phyloP scores from a whole-genome alignment of 768 basidiomycete species.

The Chlorophyllum brunneum region DNA sequence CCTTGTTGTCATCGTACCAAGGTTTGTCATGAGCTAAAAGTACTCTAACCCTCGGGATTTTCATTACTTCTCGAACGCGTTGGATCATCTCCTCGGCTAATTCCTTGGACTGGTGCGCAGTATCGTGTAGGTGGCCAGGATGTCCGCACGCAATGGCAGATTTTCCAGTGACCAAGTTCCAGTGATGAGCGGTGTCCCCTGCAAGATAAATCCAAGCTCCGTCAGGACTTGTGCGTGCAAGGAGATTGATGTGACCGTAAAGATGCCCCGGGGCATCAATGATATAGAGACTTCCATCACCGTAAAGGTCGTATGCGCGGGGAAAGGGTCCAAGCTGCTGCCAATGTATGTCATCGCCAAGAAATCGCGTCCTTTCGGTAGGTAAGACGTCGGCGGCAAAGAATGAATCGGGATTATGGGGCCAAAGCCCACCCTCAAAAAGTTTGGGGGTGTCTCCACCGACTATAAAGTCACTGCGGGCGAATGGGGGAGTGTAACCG shows the following conservation, averaged over 20 bases:
- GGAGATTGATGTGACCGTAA: slow-evolving; percentile 49
- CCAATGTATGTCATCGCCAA: slow-evolving; percentile 22
- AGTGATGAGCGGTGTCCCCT: slow-evolving; percentile 56
- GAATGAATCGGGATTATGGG: slow-evolving; percentile 30
- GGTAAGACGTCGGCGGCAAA: slow-evolving; percentile 35
- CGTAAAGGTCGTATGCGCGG: slow-evolving; percentile 47
- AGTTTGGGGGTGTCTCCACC: slow-evolving; percentile 34
- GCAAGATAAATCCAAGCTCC: slow-evolving; percentile 55
- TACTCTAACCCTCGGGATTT: slow-evolving; percentile 37
- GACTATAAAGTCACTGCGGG: slow-evolving; percentile 43
- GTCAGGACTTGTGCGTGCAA: slow-evolving; percentile 49
- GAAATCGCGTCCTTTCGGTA: slow-evolving; percentile 32
- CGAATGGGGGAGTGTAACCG: slow-evolving; percentile 44
- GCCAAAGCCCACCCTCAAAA: slow-evolving; percentile 35
- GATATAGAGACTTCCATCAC: slow-evolving; percentile 56
- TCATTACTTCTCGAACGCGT: slow-evolving; percentile 34
- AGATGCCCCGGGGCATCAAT: slow-evolving; percentile 57
- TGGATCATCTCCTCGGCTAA: slow-evolving; percentile 38
- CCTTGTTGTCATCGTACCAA: slow-evolving; percentile 48
- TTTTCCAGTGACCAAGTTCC: slow-evolving; percentile 44
- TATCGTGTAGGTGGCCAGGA: slow-evolving; percentile 26
- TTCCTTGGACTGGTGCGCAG: slow-evolving; percentile 41
- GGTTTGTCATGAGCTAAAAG: slow-evolving; percentile 50
- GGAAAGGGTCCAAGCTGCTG: slow-evolving; percentile 48
- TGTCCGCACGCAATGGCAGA: slow-evolving; percentile 31